Percentiles rank a stretch among this genome's conserved stretches.
phyloP scores from a whole-genome alignment of 2,329 filamentous ascomycete species.

The Ophiostoma quercus region DNA sequence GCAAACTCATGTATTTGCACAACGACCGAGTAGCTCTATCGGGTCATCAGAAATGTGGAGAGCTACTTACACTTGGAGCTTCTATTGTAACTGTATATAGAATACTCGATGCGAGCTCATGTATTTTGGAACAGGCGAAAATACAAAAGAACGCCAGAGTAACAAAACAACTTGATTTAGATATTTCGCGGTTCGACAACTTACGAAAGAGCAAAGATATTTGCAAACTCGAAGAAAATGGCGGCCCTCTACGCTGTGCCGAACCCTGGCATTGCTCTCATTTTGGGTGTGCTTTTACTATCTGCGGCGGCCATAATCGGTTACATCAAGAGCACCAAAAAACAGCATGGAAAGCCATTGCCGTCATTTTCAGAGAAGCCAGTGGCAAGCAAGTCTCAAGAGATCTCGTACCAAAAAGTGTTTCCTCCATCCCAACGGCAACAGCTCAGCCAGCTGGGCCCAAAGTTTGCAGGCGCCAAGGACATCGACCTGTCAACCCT shows the following conservation, averaged over 20 bases:
- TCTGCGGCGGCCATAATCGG: neutral
- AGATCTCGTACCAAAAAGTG: neutral
- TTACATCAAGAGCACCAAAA: neutral
- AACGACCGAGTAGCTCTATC: neutral
- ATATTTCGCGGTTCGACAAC: neutral
- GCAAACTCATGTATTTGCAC: neutral
- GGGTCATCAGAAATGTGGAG: constrained; percentile 1
- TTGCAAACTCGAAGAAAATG: neutral
- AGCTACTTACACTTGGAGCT: neutral
- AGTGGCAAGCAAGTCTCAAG: neutral
- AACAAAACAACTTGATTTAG: neutral
- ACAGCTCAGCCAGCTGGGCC: neutral
- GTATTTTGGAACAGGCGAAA: neutral
- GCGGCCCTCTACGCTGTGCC: neutral
- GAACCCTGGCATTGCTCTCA: neutral
- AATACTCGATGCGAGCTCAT: neutral
- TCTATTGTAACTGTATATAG: constrained; percentile 16
- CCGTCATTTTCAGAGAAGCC: neutral
- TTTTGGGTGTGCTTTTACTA: neutral
- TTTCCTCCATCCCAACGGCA: constrained; percentile 11
- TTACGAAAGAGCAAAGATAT: neutral
- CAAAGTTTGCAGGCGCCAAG: constrained; percentile 8
- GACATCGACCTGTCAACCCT: neutral
- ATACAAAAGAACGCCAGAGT: neutral
- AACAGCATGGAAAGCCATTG: neutral